phyloP scores from a whole-genome alignment of 2,329 filamentous ascomycete genomes.

The Cyclaneusma minus region DNA sequence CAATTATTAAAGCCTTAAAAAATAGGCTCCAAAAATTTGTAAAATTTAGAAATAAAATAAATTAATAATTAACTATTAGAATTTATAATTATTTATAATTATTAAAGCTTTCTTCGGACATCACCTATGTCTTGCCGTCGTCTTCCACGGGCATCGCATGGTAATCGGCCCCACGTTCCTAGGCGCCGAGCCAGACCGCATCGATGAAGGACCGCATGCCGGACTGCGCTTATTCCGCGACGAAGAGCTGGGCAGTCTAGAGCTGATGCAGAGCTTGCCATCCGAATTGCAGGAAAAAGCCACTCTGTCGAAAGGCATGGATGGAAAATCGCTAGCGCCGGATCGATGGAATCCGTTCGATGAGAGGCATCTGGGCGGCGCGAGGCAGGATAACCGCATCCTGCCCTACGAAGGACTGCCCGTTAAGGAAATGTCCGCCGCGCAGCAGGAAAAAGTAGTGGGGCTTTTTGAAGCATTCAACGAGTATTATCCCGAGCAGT shows the following conservation, averaged over 20 bases:
- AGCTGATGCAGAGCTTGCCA: slow-evolving; percentile 15
- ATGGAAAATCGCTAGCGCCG: slow-evolving; percentile 18
- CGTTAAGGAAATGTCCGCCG: slow-evolving; percentile 29
- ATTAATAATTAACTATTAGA: too few relatives aligned
- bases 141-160: slow-evolving; percentile 49
- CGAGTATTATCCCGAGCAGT: slow-evolving; percentile 44
- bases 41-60: too few relatives aligned
- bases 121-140: slow-evolving; percentile 59
- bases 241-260: slow-evolving; percentile 14
- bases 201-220: slow-evolving; percentile 15
- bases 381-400: slow-evolving; percentile 62
- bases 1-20: too few relatives aligned
- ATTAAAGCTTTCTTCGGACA: too few relatives aligned
- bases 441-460: slow-evolving; percentile 38
- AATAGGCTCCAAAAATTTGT: too few relatives aligned
- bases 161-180: slow-evolving; percentile 63
- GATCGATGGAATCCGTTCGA: slow-evolving; percentile 71
- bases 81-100: too few relatives aligned
- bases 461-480: slow-evolving; percentile 48
- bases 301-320: slow-evolving; percentile 16
- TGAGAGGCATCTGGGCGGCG: slow-evolving; percentile 63
- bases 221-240: slow-evolving; percentile 11
- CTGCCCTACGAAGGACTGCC: slow-evolving; percentile 56
- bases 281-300: slow-evolving; percentile 14
- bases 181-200: slow-evolving; percentile 57